Evolutionary conservation across 2,329 filamentous ascomycete genomes (phyloP).

Genomic region (Pleoardoris graminearum): DNA sequence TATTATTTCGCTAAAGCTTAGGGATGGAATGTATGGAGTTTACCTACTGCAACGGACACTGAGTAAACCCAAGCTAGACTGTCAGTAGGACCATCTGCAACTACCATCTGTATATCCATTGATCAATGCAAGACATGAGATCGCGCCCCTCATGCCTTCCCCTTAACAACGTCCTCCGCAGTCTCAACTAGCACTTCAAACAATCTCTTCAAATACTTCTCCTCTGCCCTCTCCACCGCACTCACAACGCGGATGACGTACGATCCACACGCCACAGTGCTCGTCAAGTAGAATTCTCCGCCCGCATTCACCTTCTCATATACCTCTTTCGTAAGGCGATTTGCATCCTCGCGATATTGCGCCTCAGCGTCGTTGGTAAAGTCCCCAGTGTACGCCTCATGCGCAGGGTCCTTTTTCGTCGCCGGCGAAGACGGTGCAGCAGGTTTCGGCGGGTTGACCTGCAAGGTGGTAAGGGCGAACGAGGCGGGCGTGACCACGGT

Average conservation of each 20-base stretch:
- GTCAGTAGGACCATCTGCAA: no score
- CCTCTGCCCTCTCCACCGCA: conserved; percentile 69
- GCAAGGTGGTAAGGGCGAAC: conserved; percentile 82
- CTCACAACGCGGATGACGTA: conserved; percentile 84
- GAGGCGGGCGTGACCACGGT: conserved; percentile 71
- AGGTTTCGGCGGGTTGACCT: conserved; percentile 49
- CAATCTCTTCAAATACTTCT: conserved; percentile 70
- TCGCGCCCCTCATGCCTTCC: conserved; percentile 1
- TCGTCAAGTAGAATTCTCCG: conserved; percentile 82
- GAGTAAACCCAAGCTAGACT: no score
- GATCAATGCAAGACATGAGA: no score
- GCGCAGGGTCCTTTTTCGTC: conserved; percentile 28
- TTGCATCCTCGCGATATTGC: conserved; percentile 59
- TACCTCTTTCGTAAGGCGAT: conserved; percentile 71
- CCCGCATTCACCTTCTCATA: conserved; percentile 74
- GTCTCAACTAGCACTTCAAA: conserved; percentile 73
- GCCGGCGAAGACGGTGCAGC: conserved; percentile 16
- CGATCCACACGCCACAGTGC: conserved; percentile 70
- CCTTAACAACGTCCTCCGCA: conserved; percentile 56
- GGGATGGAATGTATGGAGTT: no score
- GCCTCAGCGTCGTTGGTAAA: conserved; percentile 42
- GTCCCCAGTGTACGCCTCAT: conserved; percentile 40
- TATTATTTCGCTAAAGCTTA: no score
- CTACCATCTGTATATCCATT: no score
- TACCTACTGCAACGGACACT: no score